Evolutionary conservation across 805 yeast species (phyloP).

Genomic region (Wickerhamomyces chambardii): DNA sequence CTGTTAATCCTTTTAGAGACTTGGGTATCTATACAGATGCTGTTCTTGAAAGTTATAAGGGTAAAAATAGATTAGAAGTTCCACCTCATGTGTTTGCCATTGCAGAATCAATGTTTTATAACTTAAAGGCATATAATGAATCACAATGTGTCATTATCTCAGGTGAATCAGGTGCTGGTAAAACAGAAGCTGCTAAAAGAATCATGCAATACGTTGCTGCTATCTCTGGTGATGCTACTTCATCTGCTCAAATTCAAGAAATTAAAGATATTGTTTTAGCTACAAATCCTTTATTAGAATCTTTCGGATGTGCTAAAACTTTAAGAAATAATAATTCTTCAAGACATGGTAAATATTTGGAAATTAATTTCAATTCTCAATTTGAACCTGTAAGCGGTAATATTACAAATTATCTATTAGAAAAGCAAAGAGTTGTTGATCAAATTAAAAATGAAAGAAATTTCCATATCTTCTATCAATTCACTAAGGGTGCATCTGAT

Average conservation of each 20-base stretch:
- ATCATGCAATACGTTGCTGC: conserved; percentile 96
- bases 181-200: conserved; percentile 96
- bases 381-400: conserved; percentile 93
- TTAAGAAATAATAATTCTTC: conserved; percentile 84
- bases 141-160: conserved; percentile 96
- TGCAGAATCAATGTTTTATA: conserved; percentile 95
- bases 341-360: conserved; percentile 89
- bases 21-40: conserved; percentile 89
- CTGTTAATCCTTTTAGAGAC: conserved; percentile 95
- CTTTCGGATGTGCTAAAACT: conserved; percentile 93
- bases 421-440: conserved; percentile 94
- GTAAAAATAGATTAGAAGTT: conserved; percentile 90
- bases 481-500: conserved; percentile 85
- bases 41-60: conserved; percentile 67
- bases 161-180: conserved; percentile 98
- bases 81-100: conserved; percentile 98
- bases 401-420: conserved; percentile 89
- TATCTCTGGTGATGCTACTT: conserved; percentile 61
- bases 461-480: conserved; percentile 95
- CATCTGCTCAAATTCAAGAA: conserved; percentile 64
- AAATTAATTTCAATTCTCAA: conserved; percentile 73
- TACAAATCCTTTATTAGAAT: conserved; percentile 85
- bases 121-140: conserved; percentile 88
- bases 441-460: conserved; percentile 90
- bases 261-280: conserved; percentile 98